Conservation (phyloP, 106 monocot genomes). For the Dioscorea alata region DNA sequence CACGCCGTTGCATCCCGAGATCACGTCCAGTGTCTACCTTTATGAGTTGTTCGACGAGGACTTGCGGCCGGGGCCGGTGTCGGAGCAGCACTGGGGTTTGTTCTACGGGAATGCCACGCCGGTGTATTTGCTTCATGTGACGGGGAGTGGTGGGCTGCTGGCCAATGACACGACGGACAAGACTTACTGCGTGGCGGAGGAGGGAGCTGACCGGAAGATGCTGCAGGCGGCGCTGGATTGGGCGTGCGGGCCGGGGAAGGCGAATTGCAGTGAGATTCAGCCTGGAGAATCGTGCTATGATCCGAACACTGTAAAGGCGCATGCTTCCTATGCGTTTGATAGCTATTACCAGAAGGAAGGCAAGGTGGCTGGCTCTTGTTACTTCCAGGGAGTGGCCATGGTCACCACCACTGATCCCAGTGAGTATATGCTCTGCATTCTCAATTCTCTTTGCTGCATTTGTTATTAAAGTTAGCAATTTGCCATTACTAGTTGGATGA, state of each 20-base stretch:
- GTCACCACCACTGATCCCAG: constrained; percentile 95
- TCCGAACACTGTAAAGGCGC: constrained; percentile 59
- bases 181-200: constrained; percentile 80
- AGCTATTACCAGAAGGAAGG: constrained; percentile 86
- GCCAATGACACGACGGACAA: constrained; percentile 74
- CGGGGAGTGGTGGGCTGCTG: constrained; percentile 73
- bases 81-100: constrained; percentile 89
- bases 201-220: constrained; percentile 37
- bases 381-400: constrained; percentile 90
- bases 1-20: constrained; percentile 70
- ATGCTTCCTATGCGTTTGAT: constrained; percentile 89
- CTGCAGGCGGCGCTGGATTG: constrained; percentile 93
- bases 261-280: constrained; percentile 79
- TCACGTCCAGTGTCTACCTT: constrained; percentile 59
- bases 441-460: no score
- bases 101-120: constrained; percentile 70
- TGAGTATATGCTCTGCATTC: constrained; percentile 28
- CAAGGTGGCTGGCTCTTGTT: constrained; percentile 61
- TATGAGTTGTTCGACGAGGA: constrained; percentile 98
- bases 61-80: constrained; percentile 46
- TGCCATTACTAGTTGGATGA: neutral
- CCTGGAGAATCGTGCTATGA: constrained; percentile 78
- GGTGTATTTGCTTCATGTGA: constrained; percentile 69
- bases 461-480: neutral
- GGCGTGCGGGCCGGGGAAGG: constrained; percentile 88